Conservation (phyloP, 1,284 basidiomycete genomes). For the Omphalotus olearius region DNA sequence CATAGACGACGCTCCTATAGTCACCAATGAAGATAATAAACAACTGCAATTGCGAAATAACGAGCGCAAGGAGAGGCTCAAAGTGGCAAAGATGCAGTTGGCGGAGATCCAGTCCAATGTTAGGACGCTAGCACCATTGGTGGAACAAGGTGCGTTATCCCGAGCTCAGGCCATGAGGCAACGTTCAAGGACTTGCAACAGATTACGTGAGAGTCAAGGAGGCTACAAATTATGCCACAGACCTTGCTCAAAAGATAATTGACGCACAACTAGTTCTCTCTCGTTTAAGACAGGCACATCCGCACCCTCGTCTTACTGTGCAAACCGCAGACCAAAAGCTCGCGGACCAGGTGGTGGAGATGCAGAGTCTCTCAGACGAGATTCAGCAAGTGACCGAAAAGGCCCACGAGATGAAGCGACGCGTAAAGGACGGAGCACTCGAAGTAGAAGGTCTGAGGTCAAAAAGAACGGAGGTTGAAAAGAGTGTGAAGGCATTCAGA, state of each 20-base stretch:
- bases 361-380: slow-evolving; percentile 68
- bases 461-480: slow-evolving; percentile 68
- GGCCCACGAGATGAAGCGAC: slow-evolving; percentile 52
- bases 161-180: neutral
- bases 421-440: slow-evolving; percentile 50
- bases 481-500: slow-evolving; percentile 53
- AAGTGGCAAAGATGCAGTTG: slow-evolving; percentile 58
- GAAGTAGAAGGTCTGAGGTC: slow-evolving; percentile 62
- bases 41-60: slow-evolving; percentile 56
- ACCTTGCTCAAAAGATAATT: slow-evolving; percentile 69
- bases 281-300: slow-evolving; percentile 74
- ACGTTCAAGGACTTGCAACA: slow-evolving; percentile 22
- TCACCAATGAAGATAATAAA: slow-evolving; percentile 73
- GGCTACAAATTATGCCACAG: slow-evolving; percentile 49
- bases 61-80: slow-evolving; percentile 65
- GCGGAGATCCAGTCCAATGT: slow-evolving; percentile 60
- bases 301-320: slow-evolving; percentile 72
- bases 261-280: slow-evolving; percentile 76
- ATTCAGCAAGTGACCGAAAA: slow-evolving; percentile 36
- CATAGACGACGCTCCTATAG: slow-evolving; percentile 71
- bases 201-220: slow-evolving; percentile 56
- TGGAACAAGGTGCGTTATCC: slow-evolving; percentile 55
- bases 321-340: slow-evolving; percentile 67
- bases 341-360: slow-evolving; percentile 64
- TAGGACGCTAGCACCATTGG: slow-evolving; percentile 53